Conservation (phyloP, 139 green algal genomes). For the Dunaliella primolecta region DNA sequence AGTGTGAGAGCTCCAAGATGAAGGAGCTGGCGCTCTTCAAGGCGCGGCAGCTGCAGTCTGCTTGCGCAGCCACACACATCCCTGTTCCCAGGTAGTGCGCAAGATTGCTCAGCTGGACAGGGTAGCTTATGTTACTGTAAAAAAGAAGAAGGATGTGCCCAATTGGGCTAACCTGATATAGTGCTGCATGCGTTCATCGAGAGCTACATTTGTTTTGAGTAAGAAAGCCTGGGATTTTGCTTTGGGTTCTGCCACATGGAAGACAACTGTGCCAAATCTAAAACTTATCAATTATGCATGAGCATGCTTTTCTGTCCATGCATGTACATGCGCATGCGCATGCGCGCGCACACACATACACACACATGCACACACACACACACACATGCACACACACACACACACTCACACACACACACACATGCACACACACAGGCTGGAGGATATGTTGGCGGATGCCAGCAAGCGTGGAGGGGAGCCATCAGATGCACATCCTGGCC, state of each 20-base stretch:
- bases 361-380: neutral
- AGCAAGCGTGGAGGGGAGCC: neutral
- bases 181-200: too few relatives aligned
- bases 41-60: constrained; percentile 40
- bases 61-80: constrained; percentile 48
- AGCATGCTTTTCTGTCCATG: too few relatives aligned
- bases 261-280: too few relatives aligned
- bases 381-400: constrained; percentile 6
- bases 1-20: constrained; percentile 44
- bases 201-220: too few relatives aligned
- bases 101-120: too few relatives aligned
- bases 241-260: too few relatives aligned
- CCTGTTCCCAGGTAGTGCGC: constrained; percentile 22
- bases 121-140: too few relatives aligned
- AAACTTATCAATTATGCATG: too few relatives aligned
- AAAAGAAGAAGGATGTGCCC: too few relatives aligned
- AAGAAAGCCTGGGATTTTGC: too few relatives aligned
- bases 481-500: neutral
- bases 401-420: neutral
- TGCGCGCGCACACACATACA: neutral
- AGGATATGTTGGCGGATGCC: neutral
- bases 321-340: too few relatives aligned
- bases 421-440: neutral
- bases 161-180: too few relatives aligned
- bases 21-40: constrained; percentile 46